Conservation (phyloP, 2,329 filamentous ascomycete species). For the Talaromyces sp. region DNA sequence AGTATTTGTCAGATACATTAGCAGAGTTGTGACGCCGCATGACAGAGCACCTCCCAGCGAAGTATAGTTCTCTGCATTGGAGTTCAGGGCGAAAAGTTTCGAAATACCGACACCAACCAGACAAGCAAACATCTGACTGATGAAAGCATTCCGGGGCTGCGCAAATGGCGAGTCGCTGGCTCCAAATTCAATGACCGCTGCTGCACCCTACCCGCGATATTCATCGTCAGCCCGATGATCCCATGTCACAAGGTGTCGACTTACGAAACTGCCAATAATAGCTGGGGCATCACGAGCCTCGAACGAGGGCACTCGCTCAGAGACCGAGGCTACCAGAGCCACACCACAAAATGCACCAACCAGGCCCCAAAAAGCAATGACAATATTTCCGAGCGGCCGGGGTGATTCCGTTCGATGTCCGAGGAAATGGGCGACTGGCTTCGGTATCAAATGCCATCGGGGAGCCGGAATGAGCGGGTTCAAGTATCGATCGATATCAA, state of each 20-base stretch:
- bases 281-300: conserved; percentile 57
- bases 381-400: conserved; percentile 58
- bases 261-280: conserved; percentile 71
- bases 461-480: conserved; percentile 71
- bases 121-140: conserved; percentile 68
- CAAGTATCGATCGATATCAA: conserved; percentile 77
- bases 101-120: conserved; percentile 63
- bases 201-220: conserved; percentile 60
- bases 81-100: conserved; percentile 64
- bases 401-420: conserved; percentile 57
- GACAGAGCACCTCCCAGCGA: conserved; percentile 68
- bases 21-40: conserved; percentile 63
- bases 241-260: conserved; percentile 32
- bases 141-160: conserved; percentile 70
- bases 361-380: conserved; percentile 64
- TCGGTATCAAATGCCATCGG: conserved; percentile 65
- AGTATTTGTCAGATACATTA: conserved; percentile 72
- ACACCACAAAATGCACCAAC: conserved; percentile 67
- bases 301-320: conserved; percentile 59
- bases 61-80: conserved; percentile 54
- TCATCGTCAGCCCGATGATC: background rate
- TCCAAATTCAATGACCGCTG: conserved; percentile 75
- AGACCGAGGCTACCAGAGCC: conserved; percentile 61
- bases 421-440: conserved; percentile 68
- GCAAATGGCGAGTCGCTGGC: conserved; percentile 71